Evolutionary conservation across 1,284 basidiomycete genomes (phyloP), one percentile per base, ranked within the genome.

Genomic region (Tylopilus sp.): DNA sequence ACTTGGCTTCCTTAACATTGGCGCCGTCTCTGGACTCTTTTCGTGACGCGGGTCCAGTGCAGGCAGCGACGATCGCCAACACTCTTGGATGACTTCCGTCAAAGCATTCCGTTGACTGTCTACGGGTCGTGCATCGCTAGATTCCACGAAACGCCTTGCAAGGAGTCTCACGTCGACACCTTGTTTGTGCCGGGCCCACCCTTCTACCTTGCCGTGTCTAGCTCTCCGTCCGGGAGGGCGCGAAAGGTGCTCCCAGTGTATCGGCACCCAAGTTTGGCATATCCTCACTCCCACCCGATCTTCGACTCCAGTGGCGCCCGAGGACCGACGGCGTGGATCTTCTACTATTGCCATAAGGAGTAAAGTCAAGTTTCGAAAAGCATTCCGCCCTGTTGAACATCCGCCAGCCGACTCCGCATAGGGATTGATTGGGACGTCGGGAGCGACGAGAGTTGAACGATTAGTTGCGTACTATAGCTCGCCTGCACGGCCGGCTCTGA

Each of bases 131-230:
- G 56, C 45, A 41, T 60, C 6, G 40, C 45, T 8, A 46, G 52
- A 18, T 56, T 60, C 21, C 35, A 52, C 29, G 49, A 49, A 19
- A 26, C n/a, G 4, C 51, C 47, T 25, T 49, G 49, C 44, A 41
- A 31, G 33, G 48, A 46, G 33, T 41, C 41, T n/a, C 52, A 29
- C 10, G 37, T 60, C 28, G 35, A 48, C 6, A 43, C 55, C 35
- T 25, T 59, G 36, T 49, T 59, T 18, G 59, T 56, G 41, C 59
- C 55, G 0, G 59, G 58, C 19, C 45, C 59, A 4, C 59, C 59
- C 16, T 44, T 34, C 26, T 59, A 31, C 36, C 8, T 59, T 2
- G 47, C 16, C 37, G 25, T 56, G 41, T 60, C 56, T 15, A 59
- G 59, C 23, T 41, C 57, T 11, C 60, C 58, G 7, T 59, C 56